Percentiles rank a stretch among this genome's conserved stretches.
Conservation (phyloP, 345 rosid species). For the Arabidopsis thaliana region DNA sequence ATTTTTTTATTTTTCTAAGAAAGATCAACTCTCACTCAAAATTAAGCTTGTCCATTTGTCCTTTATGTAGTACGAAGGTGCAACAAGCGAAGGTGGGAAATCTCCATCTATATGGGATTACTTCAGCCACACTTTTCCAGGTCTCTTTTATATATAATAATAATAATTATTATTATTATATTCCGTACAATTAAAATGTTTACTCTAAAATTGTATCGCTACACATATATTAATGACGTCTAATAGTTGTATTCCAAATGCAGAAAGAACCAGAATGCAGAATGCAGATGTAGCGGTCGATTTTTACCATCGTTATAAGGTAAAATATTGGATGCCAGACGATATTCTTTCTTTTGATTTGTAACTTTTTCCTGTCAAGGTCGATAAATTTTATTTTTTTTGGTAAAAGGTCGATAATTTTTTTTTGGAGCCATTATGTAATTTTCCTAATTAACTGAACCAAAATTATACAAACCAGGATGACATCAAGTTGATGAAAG, state of each 20-base stretch:
- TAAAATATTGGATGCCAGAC: conserved; percentile 18
- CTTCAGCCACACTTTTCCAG: conserved; percentile 46
- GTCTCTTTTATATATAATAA: conserved; percentile 4
- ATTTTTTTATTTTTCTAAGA: neutral
- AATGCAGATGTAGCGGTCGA: conserved; percentile 58
- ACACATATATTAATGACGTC: neutral
- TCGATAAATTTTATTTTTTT: neutral
- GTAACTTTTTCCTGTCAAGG: neutral
- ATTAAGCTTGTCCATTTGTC: neutral
- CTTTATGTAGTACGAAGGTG: conserved; percentile 45
- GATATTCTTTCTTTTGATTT: conserved; percentile 7
- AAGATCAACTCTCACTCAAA: neutral
- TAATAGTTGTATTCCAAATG: conserved; percentile 7
- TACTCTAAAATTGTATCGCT: neutral
- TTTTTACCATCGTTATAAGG: conserved; percentile 55
- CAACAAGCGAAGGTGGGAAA: conserved; percentile 46
- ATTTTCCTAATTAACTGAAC: conserved; percentile 1
- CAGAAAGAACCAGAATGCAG: conserved; percentile 51
- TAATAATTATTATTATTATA: neutral
- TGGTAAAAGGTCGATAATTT: neutral
- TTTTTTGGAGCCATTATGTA: neutral
- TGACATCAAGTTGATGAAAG: conserved; percentile 56
- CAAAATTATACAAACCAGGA: conserved; percentile 45
- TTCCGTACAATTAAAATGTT: neutral
- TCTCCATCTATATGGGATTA: conserved; percentile 46